Evolutionary conservation across 129 eudicot species (phyloP).

Genomic region (Ambrosia artemisiifolia): DNA sequence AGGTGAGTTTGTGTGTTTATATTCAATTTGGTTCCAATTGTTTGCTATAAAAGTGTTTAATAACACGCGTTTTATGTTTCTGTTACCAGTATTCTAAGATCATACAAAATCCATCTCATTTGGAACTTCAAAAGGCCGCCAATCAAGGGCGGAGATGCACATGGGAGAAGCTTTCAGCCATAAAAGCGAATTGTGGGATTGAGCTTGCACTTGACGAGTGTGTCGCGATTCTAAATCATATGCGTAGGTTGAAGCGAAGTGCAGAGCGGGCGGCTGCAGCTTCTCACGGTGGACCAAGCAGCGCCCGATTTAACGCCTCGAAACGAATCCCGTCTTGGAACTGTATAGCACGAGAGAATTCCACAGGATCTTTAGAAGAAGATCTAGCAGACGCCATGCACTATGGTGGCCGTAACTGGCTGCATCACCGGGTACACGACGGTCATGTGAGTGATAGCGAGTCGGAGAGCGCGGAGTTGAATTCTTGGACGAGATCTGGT

Average conservation of each 20-base stretch:
- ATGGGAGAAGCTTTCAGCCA: constrained; percentile 96
- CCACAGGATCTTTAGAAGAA: constrained; percentile 91
- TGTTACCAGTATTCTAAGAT: constrained; percentile 68
- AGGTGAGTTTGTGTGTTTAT: constrained; percentile 38
- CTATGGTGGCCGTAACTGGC: constrained; percentile 49
- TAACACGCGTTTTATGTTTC: not conserved
- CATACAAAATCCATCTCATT: constrained; percentile 80
- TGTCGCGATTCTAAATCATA: constrained; percentile 76
- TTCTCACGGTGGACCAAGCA: constrained; percentile 42
- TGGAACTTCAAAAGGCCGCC: constrained; percentile 87
- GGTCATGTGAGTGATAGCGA: constrained; percentile 66
- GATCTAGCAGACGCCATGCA: constrained; percentile 50
- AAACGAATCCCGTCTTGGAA: constrained; percentile 96
- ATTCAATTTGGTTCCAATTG: not conserved
- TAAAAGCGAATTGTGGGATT: constrained; percentile 90
- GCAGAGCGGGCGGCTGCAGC: constrained; percentile 90
- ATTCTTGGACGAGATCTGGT: constrained; percentile 84
- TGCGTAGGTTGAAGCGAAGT: constrained; percentile 82
- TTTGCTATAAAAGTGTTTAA: not conserved
- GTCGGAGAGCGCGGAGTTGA: constrained; percentile 53
- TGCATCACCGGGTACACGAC: constrained; percentile 51
- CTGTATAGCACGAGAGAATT: constrained; percentile 85
- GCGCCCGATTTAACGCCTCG: constrained; percentile 66
- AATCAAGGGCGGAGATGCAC: constrained; percentile 94
- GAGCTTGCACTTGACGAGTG: constrained; percentile 92